A percentile compares a stretch with the other conserved stretches of the same genome.
phyloP scores from a whole-genome alignment of 2,329 filamentous ascomycete species.

The Xylaria sp. region DNA sequence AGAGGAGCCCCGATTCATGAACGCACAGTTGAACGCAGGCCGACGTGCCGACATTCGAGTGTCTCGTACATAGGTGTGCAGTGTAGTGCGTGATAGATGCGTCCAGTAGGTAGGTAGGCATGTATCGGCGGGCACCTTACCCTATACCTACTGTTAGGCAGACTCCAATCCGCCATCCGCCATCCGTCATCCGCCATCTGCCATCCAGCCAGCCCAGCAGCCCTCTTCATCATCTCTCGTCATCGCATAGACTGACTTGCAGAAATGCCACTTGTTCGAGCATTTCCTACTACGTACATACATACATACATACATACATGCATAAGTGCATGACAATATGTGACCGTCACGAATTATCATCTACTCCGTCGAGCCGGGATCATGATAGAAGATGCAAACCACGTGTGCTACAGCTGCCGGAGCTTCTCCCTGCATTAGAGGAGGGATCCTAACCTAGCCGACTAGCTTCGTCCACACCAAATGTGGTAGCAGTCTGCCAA shows the following conservation, averaged over 20 bases:
- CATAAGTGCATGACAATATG: no score
- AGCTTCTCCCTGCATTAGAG: slow-evolving; percentile 21
- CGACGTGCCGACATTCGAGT: background rate
- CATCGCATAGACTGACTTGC: background rate
- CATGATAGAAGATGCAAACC: slow-evolving; percentile 14
- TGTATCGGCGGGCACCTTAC: background rate
- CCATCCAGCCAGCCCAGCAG: no score
- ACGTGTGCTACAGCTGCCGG: slow-evolving; percentile 14
- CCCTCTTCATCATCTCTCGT: background rate
- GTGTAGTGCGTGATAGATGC: no score
- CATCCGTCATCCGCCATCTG: no score
- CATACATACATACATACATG: no score
- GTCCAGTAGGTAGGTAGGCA: no score
- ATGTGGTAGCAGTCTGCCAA: slow-evolving; percentile 2
- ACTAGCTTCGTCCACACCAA: slow-evolving; percentile 5
- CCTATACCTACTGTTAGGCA: background rate
- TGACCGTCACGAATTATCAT: slow-evolving; percentile 17
- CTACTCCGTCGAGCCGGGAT: slow-evolving; percentile 1
- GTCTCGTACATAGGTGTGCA: background rate
- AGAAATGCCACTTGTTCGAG: slow-evolving; percentile 6
- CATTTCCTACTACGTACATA: slow-evolving; percentile 10
- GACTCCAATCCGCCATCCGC: background rate
- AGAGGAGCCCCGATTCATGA: background rate
- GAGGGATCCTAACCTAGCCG: slow-evolving; percentile 12
- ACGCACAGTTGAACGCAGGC: background rate